Conservation (phyloP, 768 basidiomycete genomes). For the Amanita rubescens region DNA sequence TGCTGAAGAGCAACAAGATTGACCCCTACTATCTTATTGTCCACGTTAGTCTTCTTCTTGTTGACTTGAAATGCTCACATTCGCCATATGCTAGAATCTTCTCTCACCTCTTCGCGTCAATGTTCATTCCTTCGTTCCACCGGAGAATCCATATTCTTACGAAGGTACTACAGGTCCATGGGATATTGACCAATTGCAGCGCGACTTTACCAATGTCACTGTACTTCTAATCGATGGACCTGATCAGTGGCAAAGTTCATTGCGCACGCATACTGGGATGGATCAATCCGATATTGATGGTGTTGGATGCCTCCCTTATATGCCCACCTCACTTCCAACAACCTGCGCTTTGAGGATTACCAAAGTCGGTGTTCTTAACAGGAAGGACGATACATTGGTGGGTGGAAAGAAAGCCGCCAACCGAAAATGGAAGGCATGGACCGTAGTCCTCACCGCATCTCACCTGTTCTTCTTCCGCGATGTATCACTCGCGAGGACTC, state of each 20-base stretch:
- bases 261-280: constrained; percentile 31
- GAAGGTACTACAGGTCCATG: constrained; percentile 59
- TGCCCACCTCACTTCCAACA: constrained; percentile 13
- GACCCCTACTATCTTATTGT: constrained; percentile 92
- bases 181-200: constrained; percentile 59
- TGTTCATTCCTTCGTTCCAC: constrained; percentile 49
- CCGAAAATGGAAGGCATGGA: constrained; percentile 86
- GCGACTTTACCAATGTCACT: constrained; percentile 53
- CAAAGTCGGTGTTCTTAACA: constrained; percentile 72
- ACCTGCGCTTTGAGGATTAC: constrained; percentile 51
- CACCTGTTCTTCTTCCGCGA: constrained; percentile 90
- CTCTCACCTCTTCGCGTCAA: constrained; percentile 64
- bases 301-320: constrained; percentile 2
- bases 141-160: constrained; percentile 58
- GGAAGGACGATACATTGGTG: constrained; percentile 75
- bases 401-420: constrained; percentile 68
- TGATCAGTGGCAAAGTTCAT: constrained; percentile 14
- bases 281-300: constrained; percentile 27
- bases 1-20: constrained; percentile 58
- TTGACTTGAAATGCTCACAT: constrained; percentile 2
- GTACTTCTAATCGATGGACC: constrained; percentile 47
- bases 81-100: constrained; percentile 40
- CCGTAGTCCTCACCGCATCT: constrained; percentile 80
- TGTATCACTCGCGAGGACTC: constrained; percentile 40
- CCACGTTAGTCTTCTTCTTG: constrained; percentile 41